Percentiles rank a stretch among this genome's conserved stretches.
phyloP scores from a whole-genome alignment of 2,329 filamentous ascomycete genomes.

The Xylaria sp. region DNA sequence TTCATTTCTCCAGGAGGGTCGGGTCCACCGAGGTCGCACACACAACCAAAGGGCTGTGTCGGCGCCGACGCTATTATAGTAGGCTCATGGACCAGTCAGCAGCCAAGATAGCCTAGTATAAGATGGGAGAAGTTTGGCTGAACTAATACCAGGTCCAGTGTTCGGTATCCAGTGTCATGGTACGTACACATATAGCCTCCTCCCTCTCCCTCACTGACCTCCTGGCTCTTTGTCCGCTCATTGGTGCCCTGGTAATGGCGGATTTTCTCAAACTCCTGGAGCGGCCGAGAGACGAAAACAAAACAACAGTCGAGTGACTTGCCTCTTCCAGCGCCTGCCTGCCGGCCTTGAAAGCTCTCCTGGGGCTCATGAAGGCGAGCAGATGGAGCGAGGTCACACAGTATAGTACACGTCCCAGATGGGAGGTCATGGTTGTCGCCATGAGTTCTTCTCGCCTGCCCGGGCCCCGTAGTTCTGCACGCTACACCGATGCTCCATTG shows the following conservation, averaged over 20 bases:
- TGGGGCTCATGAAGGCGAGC: neutral
- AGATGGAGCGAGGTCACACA: no score
- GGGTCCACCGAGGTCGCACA: slow-evolving; percentile 18
- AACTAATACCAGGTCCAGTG: neutral
- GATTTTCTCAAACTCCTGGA: neutral
- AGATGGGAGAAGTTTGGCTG: neutral
- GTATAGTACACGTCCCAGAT: neutral
- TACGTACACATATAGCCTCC: no score
- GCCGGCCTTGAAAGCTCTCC: slow-evolving; percentile 25
- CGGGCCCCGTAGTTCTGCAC: slow-evolving; percentile 19
- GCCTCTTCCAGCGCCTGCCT: slow-evolving; percentile 3
- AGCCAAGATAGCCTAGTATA: neutral
- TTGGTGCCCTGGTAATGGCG: no score
- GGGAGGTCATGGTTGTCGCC: slow-evolving; percentile 18
- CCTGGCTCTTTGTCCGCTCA: no score
- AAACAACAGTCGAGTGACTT: slow-evolving; percentile 3
- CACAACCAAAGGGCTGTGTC: slow-evolving; percentile 6
- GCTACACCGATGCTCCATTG: slow-evolving; percentile 23
- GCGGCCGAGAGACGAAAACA: neutral
- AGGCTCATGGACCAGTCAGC: neutral
- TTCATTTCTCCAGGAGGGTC: slow-evolving; percentile 29
- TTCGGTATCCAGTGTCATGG: no score
- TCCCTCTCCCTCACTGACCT: no score
- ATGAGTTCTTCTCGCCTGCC: slow-evolving; percentile 19
- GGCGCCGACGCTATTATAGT: neutral